phyloP scores from a whole-genome alignment of 2,329 filamentous ascomycete genomes.

The Pseudogymnoascus sp. region DNA sequence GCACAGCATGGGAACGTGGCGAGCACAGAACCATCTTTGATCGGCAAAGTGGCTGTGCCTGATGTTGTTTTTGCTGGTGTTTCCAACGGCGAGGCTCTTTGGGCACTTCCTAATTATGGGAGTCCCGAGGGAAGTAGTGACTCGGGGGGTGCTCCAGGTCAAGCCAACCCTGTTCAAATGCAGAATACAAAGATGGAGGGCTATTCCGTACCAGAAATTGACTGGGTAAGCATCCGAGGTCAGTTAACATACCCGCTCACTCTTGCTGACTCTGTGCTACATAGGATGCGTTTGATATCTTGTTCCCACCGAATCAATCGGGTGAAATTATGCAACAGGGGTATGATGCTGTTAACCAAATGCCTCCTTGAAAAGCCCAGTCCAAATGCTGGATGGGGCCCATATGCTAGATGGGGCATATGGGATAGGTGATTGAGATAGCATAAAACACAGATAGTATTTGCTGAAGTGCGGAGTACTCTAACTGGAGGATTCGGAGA shows the following conservation, averaged over 20 bases:
- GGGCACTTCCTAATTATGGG: constrained; percentile 33
- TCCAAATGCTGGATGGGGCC: not conserved
- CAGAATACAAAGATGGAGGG: constrained; percentile 17
- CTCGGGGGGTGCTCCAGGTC: constrained; percentile 29
- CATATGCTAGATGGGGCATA: not conserved
- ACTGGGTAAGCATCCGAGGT: constrained; percentile 49
- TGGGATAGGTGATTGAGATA: not conserved
- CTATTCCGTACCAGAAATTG: constrained; percentile 47
- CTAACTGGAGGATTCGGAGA: not conserved
- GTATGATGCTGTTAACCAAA: not conserved
- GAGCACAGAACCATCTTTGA: not conserved
- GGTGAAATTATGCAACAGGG: not conserved
- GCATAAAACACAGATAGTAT: not conserved
- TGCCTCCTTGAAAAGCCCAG: not conserved
- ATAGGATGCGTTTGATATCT: constrained; percentile 26
- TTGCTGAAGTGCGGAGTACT: not conserved
- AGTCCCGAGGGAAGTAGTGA: constrained; percentile 40
- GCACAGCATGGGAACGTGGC: not conserved
- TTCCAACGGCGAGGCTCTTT: constrained; percentile 41
- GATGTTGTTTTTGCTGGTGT: constrained; percentile 38
- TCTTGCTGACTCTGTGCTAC: not conserved
- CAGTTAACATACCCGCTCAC: not conserved
- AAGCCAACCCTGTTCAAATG: not conserved
- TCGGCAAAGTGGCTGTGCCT: constrained; percentile 13
- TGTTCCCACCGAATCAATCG: constrained; percentile 25